Conservation (phyloP, 306 rosid genomes). For the cucumber (Cucumis sativus) region Cucumber_9930_V3 NC_026657.2:33961001-33961500, state of each 20-base stretch:
- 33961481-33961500: no score
- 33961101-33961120: neutral
- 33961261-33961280: neutral
- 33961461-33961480: no score
- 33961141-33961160: neutral
- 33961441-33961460: no score
- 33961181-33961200: neutral
- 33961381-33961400: no score
- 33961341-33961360: no score
- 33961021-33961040: constrained; percentile 45
- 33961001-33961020: constrained; percentile 47
- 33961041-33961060: constrained; percentile 46
- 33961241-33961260: neutral
- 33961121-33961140: neutral
- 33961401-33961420: no score
- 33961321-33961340: no score
- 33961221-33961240: neutral
- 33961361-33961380: no score
- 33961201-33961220: neutral
- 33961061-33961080: constrained; percentile 55
- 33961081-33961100: constrained; percentile 15
- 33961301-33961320: no score
- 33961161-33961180: neutral
- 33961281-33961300: no score
- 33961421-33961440: no score